Evolutionary conservation across 2,329 filamentous ascomycete genomes (phyloP), one percentile per base, ranked within the genome.

Genomic region (Penicillium brevicompactum): DNA sequence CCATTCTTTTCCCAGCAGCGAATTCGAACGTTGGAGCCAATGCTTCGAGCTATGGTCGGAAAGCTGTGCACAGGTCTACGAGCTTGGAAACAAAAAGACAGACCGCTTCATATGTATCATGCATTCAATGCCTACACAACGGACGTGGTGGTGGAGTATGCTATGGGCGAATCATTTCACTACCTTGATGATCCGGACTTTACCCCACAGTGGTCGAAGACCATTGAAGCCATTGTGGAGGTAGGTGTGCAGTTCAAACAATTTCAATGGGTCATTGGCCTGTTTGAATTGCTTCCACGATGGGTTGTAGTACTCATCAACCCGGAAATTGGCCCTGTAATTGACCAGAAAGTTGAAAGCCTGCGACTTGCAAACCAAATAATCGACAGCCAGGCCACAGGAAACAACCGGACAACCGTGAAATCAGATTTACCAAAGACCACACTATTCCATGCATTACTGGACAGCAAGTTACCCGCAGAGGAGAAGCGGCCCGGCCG

Each of bases 71-170:
- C 49, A 30, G 63, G 66, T 7, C 57, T 70, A 22, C 49, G 57
- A 4, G 62, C 56, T 11, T 65, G 62, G 34, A 58, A 55, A 34
- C 50, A 54, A 13, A 59, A 57, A 21, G 42, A 50, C 3, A 42
- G 49, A 34, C 60, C 66, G 2, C 51, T 70, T 31, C 57, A 61
- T 24, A 52, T 66, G 31, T 61, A 69, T 34, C 56, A 69, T 53
- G 66, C 73, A 0, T 77, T 75, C 47, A 74, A 70, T 21, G 76
- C 75, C 18, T 68, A 76, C 44, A 75, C 75, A 2, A 77, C 76
- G 31, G 78, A 80, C 31, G 72, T 80, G 43, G 77, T 81, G 58
- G 77, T 76, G 56, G 70, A 76, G 49, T 79, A 78, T 55, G 66
- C 66, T n/a, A 66, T 72, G 62, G 65, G 66, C n/a, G 50, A 62